These are phyloP conservation scores for Leccinum arenicola DNA, from an alignment of 768 basidiomycete species.

Conservation along the genomic window DNA sequence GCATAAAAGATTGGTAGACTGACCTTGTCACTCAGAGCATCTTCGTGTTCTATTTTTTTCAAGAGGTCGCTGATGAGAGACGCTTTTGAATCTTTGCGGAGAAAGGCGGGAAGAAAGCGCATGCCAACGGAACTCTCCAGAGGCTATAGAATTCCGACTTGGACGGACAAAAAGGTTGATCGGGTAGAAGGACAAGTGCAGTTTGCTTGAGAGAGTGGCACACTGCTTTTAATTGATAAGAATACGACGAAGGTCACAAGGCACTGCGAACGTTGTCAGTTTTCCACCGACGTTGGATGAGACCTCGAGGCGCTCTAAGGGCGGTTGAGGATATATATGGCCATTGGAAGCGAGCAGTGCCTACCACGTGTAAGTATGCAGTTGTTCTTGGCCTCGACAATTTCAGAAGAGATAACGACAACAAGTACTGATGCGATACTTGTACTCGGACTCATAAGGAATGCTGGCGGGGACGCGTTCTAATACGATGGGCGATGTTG, in stretches of 20 bases:
- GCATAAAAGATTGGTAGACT: background rate
- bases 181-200: slow-evolving; percentile 13
- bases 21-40: slow-evolving; percentile 24
- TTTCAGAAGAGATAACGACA: background rate
- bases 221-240: slow-evolving; percentile 13
- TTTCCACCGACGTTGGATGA: slow-evolving; percentile 9
- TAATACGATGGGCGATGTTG: too few relatives aligned
- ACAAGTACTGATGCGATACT: too few relatives aligned
- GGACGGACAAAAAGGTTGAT: slow-evolving; percentile 6
- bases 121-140: slow-evolving; percentile 12
- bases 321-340: slow-evolving; percentile 11
- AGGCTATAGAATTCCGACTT: background rate
- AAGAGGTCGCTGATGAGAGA: slow-evolving; percentile 23
- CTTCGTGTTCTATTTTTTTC: slow-evolving; percentile 21
- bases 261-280: slow-evolving; percentile 13
- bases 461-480: too few relatives aligned
- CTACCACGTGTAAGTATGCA: too few relatives aligned
- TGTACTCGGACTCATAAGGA: too few relatives aligned
- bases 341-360: background rate
- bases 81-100: slow-evolving; percentile 27
- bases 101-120: slow-evolving; percentile 27
- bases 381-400: background rate
- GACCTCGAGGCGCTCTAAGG: slow-evolving; percentile 14
- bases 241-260: slow-evolving; percentile 1
- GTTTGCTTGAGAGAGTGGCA: background rate